phyloP scores from a whole-genome alignment of 1,284 basidiomycete genomes.

The Ceratobasidium sp. region DNA sequence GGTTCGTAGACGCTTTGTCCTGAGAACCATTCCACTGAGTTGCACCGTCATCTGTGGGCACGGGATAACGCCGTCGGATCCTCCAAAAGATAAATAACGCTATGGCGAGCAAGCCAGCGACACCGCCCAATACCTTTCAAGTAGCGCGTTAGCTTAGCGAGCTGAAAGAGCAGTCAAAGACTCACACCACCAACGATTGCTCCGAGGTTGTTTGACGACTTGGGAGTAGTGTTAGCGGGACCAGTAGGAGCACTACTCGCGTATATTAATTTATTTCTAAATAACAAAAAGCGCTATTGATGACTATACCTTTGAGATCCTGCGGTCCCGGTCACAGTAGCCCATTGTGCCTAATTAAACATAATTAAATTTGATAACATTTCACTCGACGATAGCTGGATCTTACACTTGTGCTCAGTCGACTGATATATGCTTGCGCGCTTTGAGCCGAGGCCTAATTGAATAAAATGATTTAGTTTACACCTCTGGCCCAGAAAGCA shows the following conservation, averaged over 20 bases:
- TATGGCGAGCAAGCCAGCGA: neutral
- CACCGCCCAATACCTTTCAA: neutral
- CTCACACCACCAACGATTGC: constrained; percentile 13
- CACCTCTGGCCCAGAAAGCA: too few relatives aligned
- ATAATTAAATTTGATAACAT: neutral
- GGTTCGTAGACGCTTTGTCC: too few relatives aligned
- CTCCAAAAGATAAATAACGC: neutral
- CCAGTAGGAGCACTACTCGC: too few relatives aligned
- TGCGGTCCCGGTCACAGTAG: neutral
- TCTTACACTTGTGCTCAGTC: constrained; percentile 6
- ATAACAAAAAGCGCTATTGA: too few relatives aligned
- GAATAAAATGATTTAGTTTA: neutral
- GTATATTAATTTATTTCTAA: neutral
- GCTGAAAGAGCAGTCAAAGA: too few relatives aligned
- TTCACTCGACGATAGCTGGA: neutral
- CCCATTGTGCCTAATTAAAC: neutral
- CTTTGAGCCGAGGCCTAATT: neutral
- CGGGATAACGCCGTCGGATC: neutral
- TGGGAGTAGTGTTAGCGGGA: neutral
- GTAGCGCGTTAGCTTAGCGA: neutral
- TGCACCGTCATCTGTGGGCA: too few relatives aligned
- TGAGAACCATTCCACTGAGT: too few relatives aligned
- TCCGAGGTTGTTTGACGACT: neutral
- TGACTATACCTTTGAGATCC: neutral
- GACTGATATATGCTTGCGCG: neutral